These are phyloP conservation scores for Podila epigama DNA, from an alignment of 192 early-diverging fungal genomes.

Conservation along the genomic window DNA sequence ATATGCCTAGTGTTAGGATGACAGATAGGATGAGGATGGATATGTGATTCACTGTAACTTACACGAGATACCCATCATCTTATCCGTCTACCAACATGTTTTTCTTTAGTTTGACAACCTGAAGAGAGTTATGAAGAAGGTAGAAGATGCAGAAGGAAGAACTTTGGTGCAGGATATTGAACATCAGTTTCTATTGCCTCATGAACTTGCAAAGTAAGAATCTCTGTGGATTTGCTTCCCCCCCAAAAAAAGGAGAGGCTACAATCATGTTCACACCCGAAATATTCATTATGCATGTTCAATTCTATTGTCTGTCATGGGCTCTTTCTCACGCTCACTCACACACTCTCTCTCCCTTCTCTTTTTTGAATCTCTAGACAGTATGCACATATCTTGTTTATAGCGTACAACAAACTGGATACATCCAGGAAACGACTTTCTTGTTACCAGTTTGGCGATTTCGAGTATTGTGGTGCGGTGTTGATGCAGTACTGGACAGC, in stretches of 20 bases:
- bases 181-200: conserved; percentile 37
- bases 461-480: conserved; percentile 44
- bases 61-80: neutral
- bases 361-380: conserved; percentile 18
- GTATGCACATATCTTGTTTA: conserved; percentile 53
- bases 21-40: too few relatives aligned
- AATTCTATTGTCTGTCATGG: too few relatives aligned
- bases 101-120: conserved; percentile 52
- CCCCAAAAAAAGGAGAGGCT: neutral
- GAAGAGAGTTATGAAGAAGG: conserved; percentile 51
- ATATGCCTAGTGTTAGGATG: too few relatives aligned
- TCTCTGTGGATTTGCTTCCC: neutral
- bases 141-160: conserved; percentile 52
- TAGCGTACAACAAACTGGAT: conserved; percentile 48
- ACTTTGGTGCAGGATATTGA: conserved; percentile 45
- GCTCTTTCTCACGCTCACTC: neutral
- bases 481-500: conserved; percentile 50
- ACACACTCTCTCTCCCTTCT: neutral
- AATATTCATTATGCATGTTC: neutral
- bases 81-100: neutral
- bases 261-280: too few relatives aligned
- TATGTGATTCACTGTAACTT: too few relatives aligned
- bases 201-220: conserved; percentile 49
- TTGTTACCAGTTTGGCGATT: conserved; percentile 45
- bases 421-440: conserved; percentile 53